Conservation (phyloP, 768 basidiomycete species). For the Suillus discolor region DNA sequence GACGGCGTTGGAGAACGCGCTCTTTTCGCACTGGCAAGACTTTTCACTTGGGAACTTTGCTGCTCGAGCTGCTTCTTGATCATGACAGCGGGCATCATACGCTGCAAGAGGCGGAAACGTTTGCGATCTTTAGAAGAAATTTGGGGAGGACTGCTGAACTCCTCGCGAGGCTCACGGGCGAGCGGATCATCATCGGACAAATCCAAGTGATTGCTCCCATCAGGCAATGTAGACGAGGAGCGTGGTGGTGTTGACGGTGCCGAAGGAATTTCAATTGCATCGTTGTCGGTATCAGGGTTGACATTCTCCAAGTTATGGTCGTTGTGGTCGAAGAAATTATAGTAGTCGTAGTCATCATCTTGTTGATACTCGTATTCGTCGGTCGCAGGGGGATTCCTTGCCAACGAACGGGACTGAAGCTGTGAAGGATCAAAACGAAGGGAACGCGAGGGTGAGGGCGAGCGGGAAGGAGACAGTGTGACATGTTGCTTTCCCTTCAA, state of each 20-base stretch:
- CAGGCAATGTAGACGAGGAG: conserved; percentile 10
- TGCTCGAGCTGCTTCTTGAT: conserved; percentile 36
- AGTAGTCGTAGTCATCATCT: conserved; percentile 19
- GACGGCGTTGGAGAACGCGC: conserved; percentile 15
- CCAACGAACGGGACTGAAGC: not conserved
- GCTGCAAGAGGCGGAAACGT: conserved; percentile 40
- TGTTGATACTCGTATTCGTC: conserved; percentile 14
- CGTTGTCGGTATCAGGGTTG: not conserved
- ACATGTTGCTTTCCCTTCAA: conserved; percentile 1
- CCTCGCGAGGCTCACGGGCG: not conserved
- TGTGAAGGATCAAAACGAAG: conserved; percentile 16
- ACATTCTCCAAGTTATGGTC: not conserved
- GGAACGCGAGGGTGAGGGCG: conserved; percentile 10
- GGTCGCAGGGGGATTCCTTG: not conserved
- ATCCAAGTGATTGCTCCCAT: conserved; percentile 16
- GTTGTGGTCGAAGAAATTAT: conserved; percentile 11
- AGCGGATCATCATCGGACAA: not conserved
- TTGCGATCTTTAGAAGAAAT: conserved; percentile 37
- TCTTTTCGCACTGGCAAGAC: conserved; percentile 3
- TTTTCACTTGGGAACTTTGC: not conserved
- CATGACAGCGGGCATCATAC: conserved; percentile 61
- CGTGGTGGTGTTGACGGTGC: conserved; percentile 13
- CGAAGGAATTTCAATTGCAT: conserved; percentile 17
- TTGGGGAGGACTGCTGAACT: conserved; percentile 15
- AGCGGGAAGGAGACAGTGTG: conserved; percentile 6